These are phyloP conservation scores for Russula earlei DNA, from an alignment of 768 basidiomycete genomes.

Conservation along the genomic window DNA sequence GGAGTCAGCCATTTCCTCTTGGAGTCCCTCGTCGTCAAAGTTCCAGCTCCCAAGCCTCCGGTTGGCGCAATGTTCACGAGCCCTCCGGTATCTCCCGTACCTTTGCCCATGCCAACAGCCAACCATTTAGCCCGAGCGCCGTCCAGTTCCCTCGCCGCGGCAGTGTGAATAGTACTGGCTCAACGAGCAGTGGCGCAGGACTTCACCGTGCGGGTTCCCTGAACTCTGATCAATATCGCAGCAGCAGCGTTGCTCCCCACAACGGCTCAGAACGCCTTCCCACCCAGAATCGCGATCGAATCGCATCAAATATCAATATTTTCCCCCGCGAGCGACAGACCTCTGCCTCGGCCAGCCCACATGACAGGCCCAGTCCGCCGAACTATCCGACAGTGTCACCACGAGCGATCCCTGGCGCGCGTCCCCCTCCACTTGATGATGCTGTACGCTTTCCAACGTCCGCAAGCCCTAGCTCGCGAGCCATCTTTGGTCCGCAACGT, in stretches of 20 bases:
- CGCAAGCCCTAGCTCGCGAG: constrained; percentile 16
- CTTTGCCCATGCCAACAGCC: constrained; percentile 24
- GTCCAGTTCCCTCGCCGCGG: constrained; percentile 32
- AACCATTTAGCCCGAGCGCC: constrained; percentile 28
- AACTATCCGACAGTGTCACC: not conserved
- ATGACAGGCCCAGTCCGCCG: constrained; percentile 8
- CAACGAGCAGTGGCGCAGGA: not conserved
- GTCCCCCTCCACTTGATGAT: constrained; percentile 10
- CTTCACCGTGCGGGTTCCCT: constrained; percentile 17
- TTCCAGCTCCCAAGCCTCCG: not conserved
- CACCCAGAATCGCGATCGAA: not conserved
- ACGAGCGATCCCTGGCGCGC: constrained; percentile 10
- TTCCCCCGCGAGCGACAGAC: constrained; percentile 7
- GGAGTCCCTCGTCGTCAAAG: constrained; percentile 5
- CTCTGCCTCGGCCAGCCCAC: constrained; percentile 13
- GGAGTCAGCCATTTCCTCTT: not conserved
- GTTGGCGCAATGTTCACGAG: not conserved
- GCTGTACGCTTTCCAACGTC: constrained; percentile 16
- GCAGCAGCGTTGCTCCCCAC: not conserved
- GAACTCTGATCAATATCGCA: constrained; percentile 3
- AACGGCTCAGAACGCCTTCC: not conserved
- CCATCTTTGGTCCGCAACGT: constrained; percentile 8
- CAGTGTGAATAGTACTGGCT: constrained; percentile 10
- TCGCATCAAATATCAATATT: not conserved
- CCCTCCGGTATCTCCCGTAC: constrained; percentile 13